Base-by-base conservation (phyloP, 768 basidiomycete species). In the Gloeostereum incarnatum region DNA sequence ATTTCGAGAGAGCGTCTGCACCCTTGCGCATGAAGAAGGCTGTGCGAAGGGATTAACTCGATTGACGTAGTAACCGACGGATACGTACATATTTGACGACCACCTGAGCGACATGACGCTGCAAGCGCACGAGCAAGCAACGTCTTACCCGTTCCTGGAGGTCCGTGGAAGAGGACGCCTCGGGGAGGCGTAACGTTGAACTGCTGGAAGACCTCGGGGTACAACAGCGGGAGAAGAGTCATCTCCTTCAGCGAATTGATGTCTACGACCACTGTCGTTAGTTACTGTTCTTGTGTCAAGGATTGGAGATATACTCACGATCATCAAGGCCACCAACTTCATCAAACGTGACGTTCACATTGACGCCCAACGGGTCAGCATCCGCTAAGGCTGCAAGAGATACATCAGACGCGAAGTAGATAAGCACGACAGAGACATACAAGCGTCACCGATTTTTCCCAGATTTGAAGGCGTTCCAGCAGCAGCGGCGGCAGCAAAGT, bases 21-120 rank as follows among this genome's bases (percentile, higher is more conserved):
- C 96, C 96, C 62, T 99, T 99, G 35, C 96, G 83, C 96, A 99
- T 98, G 71, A 94, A 99, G 68, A 99, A 99, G 2, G 96, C 92
- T n/a, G n/a, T n/a, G n/a, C n/a, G n/a, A n/a, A n/a, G n/a, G n/a
- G n/a, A n/a, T n/a, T n/a, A n/a, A n/a, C n/a, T n/a, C n/a, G n/a
- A n/a, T n/a, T n/a, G n/a, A n/a, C n/a, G n/a, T n/a, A n/a, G n/a
- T n/a, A n/a, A n/a, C n/a, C n/a, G n/a, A n/a, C n/a, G n/a, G n/a
- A n/a, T n/a, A n/a, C n/a, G n/a, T n/a, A n/a, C n/a, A n/a, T n/a
- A n/a, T n/a, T n/a, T n/a, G n/a, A n/a, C n/a, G n/a, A n/a, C n/a
- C n/a, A n/a, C n/a, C n/a, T n/a, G n/a, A n/a, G n/a, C n/a, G n/a
- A n/a, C n/a, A n/a, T n/a, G n/a, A n/a, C 0, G 94, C 88, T 1